Evolutionary conservation across 192 early-diverging fungal genomes (phyloP), one percentile per base, ranked within the genome.

Genomic region (Linnemannia exigua): DNA sequence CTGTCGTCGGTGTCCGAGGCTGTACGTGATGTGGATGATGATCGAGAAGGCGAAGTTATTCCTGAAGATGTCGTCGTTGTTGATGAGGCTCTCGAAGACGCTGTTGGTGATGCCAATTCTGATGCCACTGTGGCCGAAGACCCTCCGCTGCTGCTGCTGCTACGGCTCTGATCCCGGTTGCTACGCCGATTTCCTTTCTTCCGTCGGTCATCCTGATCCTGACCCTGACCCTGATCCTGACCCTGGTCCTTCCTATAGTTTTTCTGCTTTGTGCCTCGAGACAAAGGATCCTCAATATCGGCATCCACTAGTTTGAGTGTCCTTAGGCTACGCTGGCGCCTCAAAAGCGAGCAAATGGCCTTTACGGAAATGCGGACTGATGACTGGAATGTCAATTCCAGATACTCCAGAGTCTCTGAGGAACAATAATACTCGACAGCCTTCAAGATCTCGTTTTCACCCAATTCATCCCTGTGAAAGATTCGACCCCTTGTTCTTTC

Each of bases 301-400:
- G 51, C 79, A 70, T 80, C 79, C 31, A 68, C 66, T 2, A 80
- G 38, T 44, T 80, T 80, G 58, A 80, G 12, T 1, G 79, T 80
- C 20, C 22, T 63, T 15, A 80, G 28, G 1, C 35, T 33, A 25
- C 41, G 67, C 19, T 74, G 72, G 33, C 1, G 51, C 17, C 28
- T 69, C 47, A 80, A 36, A 46, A 80, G 3, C 2, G 73, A 67
- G 58, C 33, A 70, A 11, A 80, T 22, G 8, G 63, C 66, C 50
- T 54, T 28, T 3, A 80, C 72, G 5, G 72, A 51, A 16, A 80
- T 35, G 28, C 72, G 37, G 51, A 80, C 51, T 15, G 79, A 75
- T 28, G 66, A 58, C 63, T 80, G 79, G 41, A 80, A 80, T 15
- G 48, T 70, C 8, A 80, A 31, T 63, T 75, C 67, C 6, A 80